phyloP scores from a whole-genome alignment of 331 rosid species.

The Acacia concinna region DNA sequence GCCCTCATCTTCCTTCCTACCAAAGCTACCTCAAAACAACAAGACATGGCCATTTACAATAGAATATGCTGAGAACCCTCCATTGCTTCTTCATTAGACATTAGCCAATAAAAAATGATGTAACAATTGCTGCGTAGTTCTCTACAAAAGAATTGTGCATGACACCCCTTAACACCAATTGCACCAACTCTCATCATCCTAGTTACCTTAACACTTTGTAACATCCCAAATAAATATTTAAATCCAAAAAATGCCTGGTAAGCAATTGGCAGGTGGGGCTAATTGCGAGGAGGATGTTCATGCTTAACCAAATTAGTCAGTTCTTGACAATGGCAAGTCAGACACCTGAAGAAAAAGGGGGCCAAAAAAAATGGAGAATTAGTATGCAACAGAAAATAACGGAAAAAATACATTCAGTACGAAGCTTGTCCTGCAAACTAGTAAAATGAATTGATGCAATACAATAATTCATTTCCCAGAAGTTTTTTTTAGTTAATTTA shows the following conservation, averaged over 20 bases:
- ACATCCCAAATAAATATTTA: neutral
- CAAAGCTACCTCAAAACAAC: neutral
- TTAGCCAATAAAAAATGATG: neutral
- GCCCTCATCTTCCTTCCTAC: neutral
- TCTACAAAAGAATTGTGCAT: conserved; percentile 15
- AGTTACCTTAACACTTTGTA: neutral
- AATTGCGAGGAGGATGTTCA: conserved; percentile 1
- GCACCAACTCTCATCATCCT: neutral
- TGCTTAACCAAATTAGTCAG: conserved; percentile 19
- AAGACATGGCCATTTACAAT: neutral
- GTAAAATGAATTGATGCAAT: neutral
- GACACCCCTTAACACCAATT: neutral
- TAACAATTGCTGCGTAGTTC: neutral
- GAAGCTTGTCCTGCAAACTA: conserved; percentile 1
- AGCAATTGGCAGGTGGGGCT: conserved; percentile 8
- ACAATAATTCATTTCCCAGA: conserved; percentile 1
- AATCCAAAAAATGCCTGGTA: conserved; percentile 6
- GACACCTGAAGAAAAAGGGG: conserved; percentile 28
- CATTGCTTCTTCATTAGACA: neutral
- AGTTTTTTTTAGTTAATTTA: conserved; percentile 16
- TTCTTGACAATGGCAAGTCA: conserved; percentile 29
- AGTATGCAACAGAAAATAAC: neutral
- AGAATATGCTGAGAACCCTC: neutral
- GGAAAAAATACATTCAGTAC: neutral
- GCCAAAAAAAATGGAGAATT: neutral